Percentiles rank a stretch among this genome's conserved stretches.
phyloP scores from a whole-genome alignment of 2,329 filamentous ascomycete genomes.

The Bipolaris zeicola region DNA sequence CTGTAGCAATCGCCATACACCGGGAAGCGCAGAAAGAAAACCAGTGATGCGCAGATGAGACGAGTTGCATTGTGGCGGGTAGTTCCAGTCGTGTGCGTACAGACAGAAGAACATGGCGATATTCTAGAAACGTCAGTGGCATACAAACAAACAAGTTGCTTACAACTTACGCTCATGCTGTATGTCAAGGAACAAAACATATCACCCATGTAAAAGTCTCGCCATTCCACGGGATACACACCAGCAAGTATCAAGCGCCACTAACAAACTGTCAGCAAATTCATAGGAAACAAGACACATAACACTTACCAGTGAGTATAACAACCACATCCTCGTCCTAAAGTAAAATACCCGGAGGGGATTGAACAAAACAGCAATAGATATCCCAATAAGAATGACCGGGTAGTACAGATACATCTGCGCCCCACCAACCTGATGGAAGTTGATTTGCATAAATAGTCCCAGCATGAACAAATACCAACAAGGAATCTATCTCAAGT shows the following conservation, averaged over 20 bases:
- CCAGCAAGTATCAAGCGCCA: constrained; percentile 86
- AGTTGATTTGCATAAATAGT: constrained; percentile 87
- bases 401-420: constrained; percentile 85
- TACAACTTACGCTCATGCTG: constrained; percentile 72
- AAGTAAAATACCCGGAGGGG: constrained; percentile 77
- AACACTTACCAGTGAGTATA: constrained; percentile 78
- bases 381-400: constrained; percentile 74
- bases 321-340: constrained; percentile 80
- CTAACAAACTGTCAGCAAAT: constrained; percentile 54
- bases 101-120: constrained; percentile 93
- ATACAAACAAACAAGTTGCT: neutral
- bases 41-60: constrained; percentile 81
- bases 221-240: constrained; percentile 91
- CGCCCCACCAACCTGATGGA: constrained; percentile 68
- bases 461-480: constrained; percentile 79
- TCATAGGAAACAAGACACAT: neutral
- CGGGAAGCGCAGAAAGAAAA: constrained; percentile 81
- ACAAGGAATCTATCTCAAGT: constrained; percentile 68
- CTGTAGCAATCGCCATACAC: constrained; percentile 88
- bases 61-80: constrained; percentile 81
- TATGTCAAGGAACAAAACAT: constrained; percentile 98
- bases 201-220: constrained; percentile 96
- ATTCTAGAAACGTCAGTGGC: constrained; percentile 60
- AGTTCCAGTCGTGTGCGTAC: constrained; percentile 77
- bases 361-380: constrained; percentile 72